A percentile compares a stretch with the other conserved stretches of the same genome.
Conservation (phyloP, 2,329 filamentous ascomycete species). For the Blumeria hordei region DNA sequence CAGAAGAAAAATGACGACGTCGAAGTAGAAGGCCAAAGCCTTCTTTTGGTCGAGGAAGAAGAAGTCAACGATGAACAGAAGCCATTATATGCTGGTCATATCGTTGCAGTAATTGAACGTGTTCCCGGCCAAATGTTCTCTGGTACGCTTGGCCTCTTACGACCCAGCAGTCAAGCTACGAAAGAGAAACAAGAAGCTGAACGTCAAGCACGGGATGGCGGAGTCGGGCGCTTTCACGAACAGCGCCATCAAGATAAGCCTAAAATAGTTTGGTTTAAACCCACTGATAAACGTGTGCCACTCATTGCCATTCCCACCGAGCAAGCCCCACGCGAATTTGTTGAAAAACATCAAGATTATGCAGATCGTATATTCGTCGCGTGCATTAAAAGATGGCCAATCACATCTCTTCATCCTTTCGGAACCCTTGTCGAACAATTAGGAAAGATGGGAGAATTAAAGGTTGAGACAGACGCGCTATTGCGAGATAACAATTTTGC, state of each 20-base stretch:
- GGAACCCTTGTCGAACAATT: constrained; percentile 93
- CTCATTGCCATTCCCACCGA: constrained; percentile 96
- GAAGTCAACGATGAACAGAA: constrained; percentile 98
- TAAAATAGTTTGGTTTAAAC: constrained; percentile 99
- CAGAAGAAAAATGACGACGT: constrained; percentile 99
- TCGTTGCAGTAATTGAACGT: constrained; percentile 92
- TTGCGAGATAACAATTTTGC: constrained; percentile 97
- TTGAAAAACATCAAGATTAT: constrained; percentile 95
- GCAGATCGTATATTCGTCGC: constrained; percentile 96
- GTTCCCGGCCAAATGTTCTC: constrained; percentile 98
- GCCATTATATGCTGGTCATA: constrained; percentile 85
- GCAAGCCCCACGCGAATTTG: constrained; percentile 90
- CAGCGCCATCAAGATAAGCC: constrained; percentile 83
- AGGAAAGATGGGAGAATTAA: constrained; percentile 88
- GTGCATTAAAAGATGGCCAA: constrained; percentile 98
- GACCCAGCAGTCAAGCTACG: constrained; percentile 91
- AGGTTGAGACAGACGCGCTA: constrained; percentile 91
- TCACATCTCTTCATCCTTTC: constrained; percentile 96
- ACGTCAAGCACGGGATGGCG: constrained; percentile 69
- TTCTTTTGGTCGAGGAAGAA: constrained; percentile 90
- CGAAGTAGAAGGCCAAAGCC: constrained; percentile 90
- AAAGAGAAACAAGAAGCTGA: constrained; percentile 99
- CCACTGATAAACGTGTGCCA: constrained; percentile 76
- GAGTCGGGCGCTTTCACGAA: constrained; percentile 44
- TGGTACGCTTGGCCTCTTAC: constrained; percentile 75